Evolutionary conservation across 805 yeast genomes (phyloP).

Genomic region (Zygotorulaspora florentina): DNA sequence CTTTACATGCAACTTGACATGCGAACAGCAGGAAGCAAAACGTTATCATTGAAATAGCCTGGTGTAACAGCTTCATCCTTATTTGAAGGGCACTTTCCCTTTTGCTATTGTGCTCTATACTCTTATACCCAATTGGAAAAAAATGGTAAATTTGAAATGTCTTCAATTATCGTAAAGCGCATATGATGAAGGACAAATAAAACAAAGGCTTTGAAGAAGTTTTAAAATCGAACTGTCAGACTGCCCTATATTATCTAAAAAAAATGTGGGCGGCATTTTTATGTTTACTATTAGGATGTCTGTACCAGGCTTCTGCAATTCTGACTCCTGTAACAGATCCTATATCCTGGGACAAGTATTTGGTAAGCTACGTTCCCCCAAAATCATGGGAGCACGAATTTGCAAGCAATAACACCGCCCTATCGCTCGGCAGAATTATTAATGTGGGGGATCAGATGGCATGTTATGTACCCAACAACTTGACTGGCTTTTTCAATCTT

Average conservation of each 20-base stretch:
- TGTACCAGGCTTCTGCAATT: constrained; percentile 5
- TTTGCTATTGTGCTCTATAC: not conserved
- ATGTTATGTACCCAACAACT: constrained; percentile 22
- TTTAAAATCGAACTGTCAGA: not conserved
- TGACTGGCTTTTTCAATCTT: constrained; percentile 2
- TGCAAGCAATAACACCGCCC: constrained; percentile 9
- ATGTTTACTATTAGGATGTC: not conserved
- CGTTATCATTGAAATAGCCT: not conserved
- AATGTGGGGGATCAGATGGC: constrained; percentile 18
- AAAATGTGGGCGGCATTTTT: not conserved
- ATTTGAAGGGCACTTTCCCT: not conserved
- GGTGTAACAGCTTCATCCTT: not conserved
- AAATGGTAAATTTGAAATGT: too few relatives aligned
- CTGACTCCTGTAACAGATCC: constrained; percentile 24
- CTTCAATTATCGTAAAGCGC: too few relatives aligned
- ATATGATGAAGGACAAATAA: not conserved
- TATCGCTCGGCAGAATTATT: constrained; percentile 16
- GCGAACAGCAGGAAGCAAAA: constrained; percentile 1
- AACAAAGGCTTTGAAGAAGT: not conserved
- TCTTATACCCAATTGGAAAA: too few relatives aligned
- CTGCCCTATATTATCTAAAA: not conserved
- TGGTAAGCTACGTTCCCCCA: constrained; percentile 18
- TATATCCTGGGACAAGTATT: constrained; percentile 16
- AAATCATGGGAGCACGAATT: constrained; percentile 17
- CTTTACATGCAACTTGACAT: constrained; percentile 4